phyloP scores from a whole-genome alignment of 805 yeast species.

The Cyberlindnera maclurae region DNA sequence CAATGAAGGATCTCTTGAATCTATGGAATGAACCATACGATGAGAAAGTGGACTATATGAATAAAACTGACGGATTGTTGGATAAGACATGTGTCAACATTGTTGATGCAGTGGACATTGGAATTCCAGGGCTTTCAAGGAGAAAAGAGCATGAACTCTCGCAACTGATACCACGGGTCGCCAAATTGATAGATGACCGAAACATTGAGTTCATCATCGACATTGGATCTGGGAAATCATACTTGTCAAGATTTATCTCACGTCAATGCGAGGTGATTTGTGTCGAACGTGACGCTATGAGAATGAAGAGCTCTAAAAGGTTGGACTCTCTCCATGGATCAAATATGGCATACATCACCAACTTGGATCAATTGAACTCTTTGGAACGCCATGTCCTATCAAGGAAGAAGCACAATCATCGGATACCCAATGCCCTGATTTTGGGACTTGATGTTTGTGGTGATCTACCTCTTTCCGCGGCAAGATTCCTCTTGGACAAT shows the following conservation, averaged over 20 bases:
- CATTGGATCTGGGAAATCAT: constrained; percentile 9
- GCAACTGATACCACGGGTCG: constrained; percentile 3
- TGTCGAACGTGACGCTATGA: constrained; percentile 3
- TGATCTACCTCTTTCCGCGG: constrained; percentile 3
- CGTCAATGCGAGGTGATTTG: constrained; percentile 3
- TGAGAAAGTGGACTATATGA: background rate
- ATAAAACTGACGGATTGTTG: background rate
- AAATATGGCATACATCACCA: background rate
- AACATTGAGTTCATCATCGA: constrained; percentile 11
- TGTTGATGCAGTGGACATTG: background rate
- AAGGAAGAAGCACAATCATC: constrained; percentile 2
- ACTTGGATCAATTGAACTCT: background rate
- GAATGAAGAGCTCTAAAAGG: constrained; percentile 1
- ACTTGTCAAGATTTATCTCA: constrained; percentile 5
- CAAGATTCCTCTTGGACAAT: background rate
- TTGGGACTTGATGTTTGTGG: constrained; percentile 16
- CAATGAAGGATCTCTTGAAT: constrained; percentile 1
- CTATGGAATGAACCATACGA: constrained; percentile 1
- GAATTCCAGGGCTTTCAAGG: constrained; percentile 5
- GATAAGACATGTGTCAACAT: background rate
- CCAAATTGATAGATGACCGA: background rate
- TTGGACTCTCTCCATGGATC: constrained; percentile 3
- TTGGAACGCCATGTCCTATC: constrained; percentile 2
- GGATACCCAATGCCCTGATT: constrained; percentile 4
- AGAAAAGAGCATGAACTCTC: constrained; percentile 12